Evolutionary conservation across 192 early-diverging fungal species (phyloP), one percentile per base, ranked within the genome.

Genomic region (Paraglomus occultum): DNA sequence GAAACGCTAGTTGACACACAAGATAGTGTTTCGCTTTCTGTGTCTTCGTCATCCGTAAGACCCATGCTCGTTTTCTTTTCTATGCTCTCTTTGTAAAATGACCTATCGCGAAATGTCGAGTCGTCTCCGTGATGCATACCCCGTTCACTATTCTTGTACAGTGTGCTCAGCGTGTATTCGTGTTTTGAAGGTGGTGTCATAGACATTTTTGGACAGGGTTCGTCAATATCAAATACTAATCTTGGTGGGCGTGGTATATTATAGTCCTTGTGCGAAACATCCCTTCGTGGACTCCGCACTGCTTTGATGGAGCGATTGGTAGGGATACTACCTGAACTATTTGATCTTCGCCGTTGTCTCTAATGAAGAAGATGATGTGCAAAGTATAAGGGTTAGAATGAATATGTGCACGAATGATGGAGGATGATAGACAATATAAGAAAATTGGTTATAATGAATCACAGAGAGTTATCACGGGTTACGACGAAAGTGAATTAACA

Each of bases 21-120:
- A 31, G 62, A 64, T 49, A 64, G 8, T 8, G 59, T 61, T 44
- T 42, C 64, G 2, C 20, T 40, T 0, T 31, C 48, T 0, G 23
- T 46, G 40, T 53, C 44, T 11, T 70, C 67, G 9, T 70, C 67
- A 18, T 70, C 44, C 45, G 57, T 57, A 49, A 70, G 59, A 50
- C n/a, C 64, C 50, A 57, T 57, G 20, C 67, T 69, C 48, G 67
- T 70, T 6, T 43, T 38, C 59, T 70, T 70, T 38, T 70, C 67
- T 70, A 70, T 70, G 38, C 55, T 53, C 59, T 70, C 67, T 40
- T 59, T 52, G 50, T 70, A 70, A 5, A 45, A 17, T 20, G 44
- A 14, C 5, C 17, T 22, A 23, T 57, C 18, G 1, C 20, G 12
- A 40, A 49, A 54, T 8, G 14, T 12, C n/a, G 64, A 23, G 5